Base-by-base conservation (phyloP, 805 yeast species). In the Lachancea thermotolerans region DNA sequence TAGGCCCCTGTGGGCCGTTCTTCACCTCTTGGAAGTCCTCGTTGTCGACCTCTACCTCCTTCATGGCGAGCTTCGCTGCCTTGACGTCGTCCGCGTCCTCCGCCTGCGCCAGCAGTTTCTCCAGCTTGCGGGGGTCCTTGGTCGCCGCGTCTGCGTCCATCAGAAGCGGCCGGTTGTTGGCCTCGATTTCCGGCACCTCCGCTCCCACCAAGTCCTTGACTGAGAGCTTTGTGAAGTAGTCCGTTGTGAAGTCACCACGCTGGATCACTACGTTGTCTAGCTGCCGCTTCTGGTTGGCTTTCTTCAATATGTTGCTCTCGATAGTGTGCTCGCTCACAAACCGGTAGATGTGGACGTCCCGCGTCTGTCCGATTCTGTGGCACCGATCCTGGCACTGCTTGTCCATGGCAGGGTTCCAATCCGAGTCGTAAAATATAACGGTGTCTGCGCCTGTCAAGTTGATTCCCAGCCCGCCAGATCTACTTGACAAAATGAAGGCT, bases 381-480 rank as follows among this genome's bases (percentile, higher is more conserved):
- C 98, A 93, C 65, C 99, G 81, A 67, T 93, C 99, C 66, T 93
- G 99, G 68, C 99, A 93, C 67, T 93, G 99, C 60, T 89, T 88
- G 64, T 93, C 99, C 97, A 93, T 93, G 1, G 98, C 95, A 2
- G 99, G 99, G 61, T 93, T 93, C 99, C 99, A 91, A 66, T 91
- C 99, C 2, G 96, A 88, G 66, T 93, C 99, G 64, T 95, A 93
- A 67, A 93, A 95, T 7, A 93, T 88, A 37, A 93, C 99, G 0
- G 99, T 93, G 59, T 93, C 99, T 0, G 99, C 99, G 60, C 98
- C 99, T 0, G 99, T 93, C 52, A 93, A 69, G 59, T 93, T 93
- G 63, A 93, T 93, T 62, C 99, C 99, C 54, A 95, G 73, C 32
- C 99, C 99, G 64, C 99, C 99, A 2, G 99, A 93, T 66, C 99